phyloP scores from a whole-genome alignment of 78 protist genomes.

The Speleostelium caveatum region DNA sequence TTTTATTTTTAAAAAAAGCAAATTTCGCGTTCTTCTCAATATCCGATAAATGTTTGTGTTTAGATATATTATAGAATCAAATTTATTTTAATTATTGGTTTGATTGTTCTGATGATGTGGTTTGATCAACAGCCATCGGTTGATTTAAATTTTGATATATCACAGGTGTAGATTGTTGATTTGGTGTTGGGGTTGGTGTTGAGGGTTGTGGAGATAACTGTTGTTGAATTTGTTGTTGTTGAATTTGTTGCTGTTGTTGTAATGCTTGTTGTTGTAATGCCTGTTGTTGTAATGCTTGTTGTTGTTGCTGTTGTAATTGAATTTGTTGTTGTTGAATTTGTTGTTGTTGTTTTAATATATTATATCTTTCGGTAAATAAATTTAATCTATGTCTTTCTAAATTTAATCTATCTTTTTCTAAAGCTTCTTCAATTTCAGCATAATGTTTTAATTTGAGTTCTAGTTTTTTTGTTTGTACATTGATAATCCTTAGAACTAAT shows the following conservation, averaged over 20 bases:
- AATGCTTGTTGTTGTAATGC: not conserved
- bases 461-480: slow-evolving; percentile 56
- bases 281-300: not conserved
- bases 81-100: no score
- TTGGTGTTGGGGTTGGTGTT: no score
- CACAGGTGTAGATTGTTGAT: no score
- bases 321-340: not conserved
- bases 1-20: no score
- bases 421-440: slow-evolving; percentile 44
- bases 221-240: no score
- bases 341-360: slow-evolving; percentile 34
- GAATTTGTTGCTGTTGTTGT: not conserved
- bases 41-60: no score
- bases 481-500: slow-evolving; percentile 30
- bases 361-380: slow-evolving; percentile 49
- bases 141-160: no score
- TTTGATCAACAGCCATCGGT: no score
- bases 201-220: no score
- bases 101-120: no score
- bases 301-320: not conserved
- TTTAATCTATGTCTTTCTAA: slow-evolving; percentile 50
- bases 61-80: no score
- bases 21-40: no score
- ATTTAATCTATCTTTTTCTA: slow-evolving; percentile 41
- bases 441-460: slow-evolving; percentile 63